Percentiles rank a stretch among this genome's conserved stretches.
Evolutionary conservation across 352 stramenopile species (phyloP).

Genomic region (Plasmopara muralis): DNA sequence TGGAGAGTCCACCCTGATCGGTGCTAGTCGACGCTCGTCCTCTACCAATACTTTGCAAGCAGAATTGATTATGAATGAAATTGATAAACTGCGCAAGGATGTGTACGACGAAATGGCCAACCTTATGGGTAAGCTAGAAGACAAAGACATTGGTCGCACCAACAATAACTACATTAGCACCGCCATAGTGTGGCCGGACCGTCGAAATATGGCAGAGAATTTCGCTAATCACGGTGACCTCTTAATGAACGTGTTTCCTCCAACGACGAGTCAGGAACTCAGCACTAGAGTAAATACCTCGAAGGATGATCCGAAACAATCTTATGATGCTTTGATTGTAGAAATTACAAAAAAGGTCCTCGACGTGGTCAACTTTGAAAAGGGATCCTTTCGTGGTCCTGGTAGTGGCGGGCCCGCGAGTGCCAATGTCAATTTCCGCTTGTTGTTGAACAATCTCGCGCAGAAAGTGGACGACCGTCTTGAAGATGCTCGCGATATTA

Average conservation of each 20-base stretch:
- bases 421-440: conserved; percentile 57
- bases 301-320: conserved; percentile 43
- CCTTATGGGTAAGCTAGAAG: conserved; percentile 23
- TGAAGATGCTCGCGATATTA: conserved; percentile 55
- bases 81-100: conserved; percentile 45
- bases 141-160: conserved; percentile 2
- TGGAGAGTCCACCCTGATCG: neutral
- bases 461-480: conserved; percentile 64
- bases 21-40: conserved; percentile 6
- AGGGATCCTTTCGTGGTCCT: conserved; percentile 17
- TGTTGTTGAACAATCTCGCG: conserved; percentile 67
- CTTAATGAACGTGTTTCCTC: conserved; percentile 45
- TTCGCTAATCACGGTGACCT: conserved; percentile 36
- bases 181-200: conserved; percentile 14
- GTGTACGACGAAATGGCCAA: conserved; percentile 49
- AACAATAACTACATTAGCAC: conserved; percentile 8
- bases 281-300: conserved; percentile 39
- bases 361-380: conserved; percentile 43
- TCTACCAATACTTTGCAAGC: conserved; percentile 22
- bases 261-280: conserved; percentile 50
- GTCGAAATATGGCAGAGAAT: conserved; percentile 15
- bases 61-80: conserved; percentile 33
- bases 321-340: conserved; percentile 68
- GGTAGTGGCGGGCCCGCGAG: conserved; percentile 29
- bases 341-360: conserved; percentile 79